Evolutionary conservation across 257 asterid genomes (phyloP).

Genomic region (Verbascum thapsus): DNA sequence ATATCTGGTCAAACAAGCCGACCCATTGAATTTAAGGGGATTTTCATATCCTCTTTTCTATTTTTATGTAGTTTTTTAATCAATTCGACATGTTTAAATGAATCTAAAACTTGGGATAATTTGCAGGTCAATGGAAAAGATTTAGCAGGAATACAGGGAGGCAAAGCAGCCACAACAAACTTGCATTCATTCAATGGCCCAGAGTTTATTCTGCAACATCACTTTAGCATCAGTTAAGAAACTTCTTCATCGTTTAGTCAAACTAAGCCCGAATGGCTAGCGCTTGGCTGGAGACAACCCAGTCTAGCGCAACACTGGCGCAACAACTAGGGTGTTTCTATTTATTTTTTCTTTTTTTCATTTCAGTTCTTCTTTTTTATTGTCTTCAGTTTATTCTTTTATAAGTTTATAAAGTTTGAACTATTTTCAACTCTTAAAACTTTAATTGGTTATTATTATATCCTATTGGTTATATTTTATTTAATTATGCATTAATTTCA

Average conservation of each 20-base stretch:
- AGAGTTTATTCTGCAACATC: slow-evolving; percentile 54
- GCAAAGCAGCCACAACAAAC: slow-evolving; percentile 73
- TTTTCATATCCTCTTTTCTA: slow-evolving; percentile 18
- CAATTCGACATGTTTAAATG: not conserved
- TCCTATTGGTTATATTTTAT: too few species aligned
- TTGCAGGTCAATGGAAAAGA: slow-evolving; percentile 63
- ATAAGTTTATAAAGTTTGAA: too few species aligned
- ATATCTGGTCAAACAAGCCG: slow-evolving; percentile 59
- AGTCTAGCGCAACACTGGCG: too few species aligned
- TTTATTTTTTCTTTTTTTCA: too few species aligned
- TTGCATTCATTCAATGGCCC: slow-evolving; percentile 64
- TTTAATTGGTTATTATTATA: too few species aligned
- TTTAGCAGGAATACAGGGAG: slow-evolving; percentile 55
- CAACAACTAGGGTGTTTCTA: too few species aligned
- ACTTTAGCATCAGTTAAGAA: slow-evolving; percentile 34
- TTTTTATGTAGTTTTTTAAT: not conserved
- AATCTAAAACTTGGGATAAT: slow-evolving; percentile 16
- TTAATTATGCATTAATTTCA: too few species aligned
- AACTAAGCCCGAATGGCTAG: too few species aligned
- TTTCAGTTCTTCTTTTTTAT: too few species aligned
- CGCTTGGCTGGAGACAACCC: too few species aligned
- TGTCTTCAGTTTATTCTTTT: too few species aligned
- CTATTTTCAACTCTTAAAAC: too few species aligned
- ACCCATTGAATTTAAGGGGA: slow-evolving; percentile 70
- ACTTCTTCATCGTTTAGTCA: slow-evolving; percentile 30